Percentiles rank a stretch among this genome's conserved stretches.
Conservation (phyloP, 495 filamentous ascomycete genomes). For the Astrocystis sublimbata region DNA sequence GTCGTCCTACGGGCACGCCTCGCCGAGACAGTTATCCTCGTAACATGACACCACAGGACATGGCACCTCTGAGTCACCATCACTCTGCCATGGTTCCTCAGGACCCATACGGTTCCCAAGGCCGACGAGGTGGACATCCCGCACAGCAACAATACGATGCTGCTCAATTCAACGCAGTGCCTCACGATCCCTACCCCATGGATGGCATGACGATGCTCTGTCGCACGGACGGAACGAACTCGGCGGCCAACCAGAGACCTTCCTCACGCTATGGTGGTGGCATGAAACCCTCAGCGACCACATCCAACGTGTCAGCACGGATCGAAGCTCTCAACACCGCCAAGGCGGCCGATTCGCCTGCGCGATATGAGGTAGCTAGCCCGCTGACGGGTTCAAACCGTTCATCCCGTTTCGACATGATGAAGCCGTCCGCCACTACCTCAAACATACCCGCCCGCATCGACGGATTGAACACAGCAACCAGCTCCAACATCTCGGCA, state of each 20-base stretch:
- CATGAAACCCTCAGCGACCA: background rate
- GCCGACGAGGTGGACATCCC: conserved; percentile 33
- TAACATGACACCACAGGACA: background rate
- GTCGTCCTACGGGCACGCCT: background rate
- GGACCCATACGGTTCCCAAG: conserved; percentile 21
- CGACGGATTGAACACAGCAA: conserved; percentile 9
- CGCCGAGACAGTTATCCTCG: background rate
- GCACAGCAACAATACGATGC: conserved; percentile 52
- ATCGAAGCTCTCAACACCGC: background rate
- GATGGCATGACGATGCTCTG: conserved; percentile 99
- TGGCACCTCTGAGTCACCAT: background rate
- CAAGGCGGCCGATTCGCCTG: background rate
- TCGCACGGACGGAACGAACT: conserved; percentile 64
- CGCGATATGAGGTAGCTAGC: background rate
- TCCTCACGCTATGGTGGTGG: conserved; percentile 2
- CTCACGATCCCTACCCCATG: conserved; percentile 90
- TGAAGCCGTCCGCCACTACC: background rate
- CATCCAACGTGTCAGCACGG: background rate
- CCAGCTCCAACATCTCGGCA: background rate
- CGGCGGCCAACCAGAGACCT: conserved; percentile 40
- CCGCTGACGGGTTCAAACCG: background rate
- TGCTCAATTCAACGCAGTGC: conserved; percentile 66
- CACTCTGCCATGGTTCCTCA: conserved; percentile 17
- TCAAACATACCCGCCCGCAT: conserved; percentile 5
- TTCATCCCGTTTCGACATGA: background rate